Conservation (phyloP, 106 monocot species). For the Dendrobium officinale region DNA sequence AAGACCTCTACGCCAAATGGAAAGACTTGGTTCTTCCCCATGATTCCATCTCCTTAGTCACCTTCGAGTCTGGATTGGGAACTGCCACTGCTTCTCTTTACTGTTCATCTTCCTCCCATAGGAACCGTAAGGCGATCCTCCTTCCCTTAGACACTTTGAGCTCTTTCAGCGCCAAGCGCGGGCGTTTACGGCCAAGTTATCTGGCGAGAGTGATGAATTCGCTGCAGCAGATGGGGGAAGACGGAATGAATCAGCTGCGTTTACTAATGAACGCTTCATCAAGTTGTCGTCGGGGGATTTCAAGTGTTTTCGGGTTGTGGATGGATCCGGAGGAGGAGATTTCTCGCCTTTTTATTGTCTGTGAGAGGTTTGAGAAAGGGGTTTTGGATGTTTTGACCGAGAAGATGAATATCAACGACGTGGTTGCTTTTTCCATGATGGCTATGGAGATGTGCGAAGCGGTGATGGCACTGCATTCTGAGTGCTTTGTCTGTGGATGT, state of each 20-base stretch:
- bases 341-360: constrained; percentile 53
- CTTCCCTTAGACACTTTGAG: constrained; percentile 18
- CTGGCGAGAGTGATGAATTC: constrained; percentile 29
- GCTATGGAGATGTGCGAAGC: constrained; percentile 72
- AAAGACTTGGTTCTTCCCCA: constrained; percentile 37
- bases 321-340: constrained; percentile 34
- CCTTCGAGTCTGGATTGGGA: background rate
- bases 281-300: constrained; percentile 33
- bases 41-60: constrained; percentile 18
- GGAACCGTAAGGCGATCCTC: constrained; percentile 32
- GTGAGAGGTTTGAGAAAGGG: constrained; percentile 24
- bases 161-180: background rate
- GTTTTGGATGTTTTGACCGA: constrained; percentile 13
- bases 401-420: constrained; percentile 7
- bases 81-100: background rate
- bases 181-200: constrained; percentile 42
- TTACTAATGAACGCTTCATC: constrained; percentile 35
- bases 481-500: constrained; percentile 63
- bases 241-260: constrained; percentile 18
- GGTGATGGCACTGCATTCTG: constrained; percentile 46
- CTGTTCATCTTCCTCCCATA: constrained; percentile 9
- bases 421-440: constrained; percentile 25
- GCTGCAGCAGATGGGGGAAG: constrained; percentile 30
- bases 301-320: constrained; percentile 72
- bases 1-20: constrained; percentile 37